Evolutionary conservation across 1,284 basidiomycete species (phyloP).

Genomic region (Pseudozyma thailandica): DNA sequence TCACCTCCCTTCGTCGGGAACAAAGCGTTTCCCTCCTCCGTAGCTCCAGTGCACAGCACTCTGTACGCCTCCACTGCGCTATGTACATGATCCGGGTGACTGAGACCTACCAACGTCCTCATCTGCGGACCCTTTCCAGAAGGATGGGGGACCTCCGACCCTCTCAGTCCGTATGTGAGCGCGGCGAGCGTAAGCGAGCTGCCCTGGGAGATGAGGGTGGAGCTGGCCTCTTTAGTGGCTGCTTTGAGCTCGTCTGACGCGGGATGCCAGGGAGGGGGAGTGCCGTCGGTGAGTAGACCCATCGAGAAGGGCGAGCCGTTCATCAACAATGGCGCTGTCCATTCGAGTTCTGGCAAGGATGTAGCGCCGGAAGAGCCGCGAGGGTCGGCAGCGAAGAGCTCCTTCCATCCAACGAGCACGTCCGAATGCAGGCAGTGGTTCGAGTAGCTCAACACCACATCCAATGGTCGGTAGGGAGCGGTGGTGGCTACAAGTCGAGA

Average conservation of each 20-base stretch:
- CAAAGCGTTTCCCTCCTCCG: constrained; percentile 13
- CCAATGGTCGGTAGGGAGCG: constrained; percentile 65
- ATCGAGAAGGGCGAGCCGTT: constrained; percentile 91
- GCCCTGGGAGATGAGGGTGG: constrained; percentile 26
- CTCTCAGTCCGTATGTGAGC: constrained; percentile 57
- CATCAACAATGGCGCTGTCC: constrained; percentile 74
- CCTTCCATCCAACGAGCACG: constrained; percentile 53
- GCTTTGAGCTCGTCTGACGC: constrained; percentile 73
- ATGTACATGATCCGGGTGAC: constrained; percentile 64
- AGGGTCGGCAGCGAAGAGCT: constrained; percentile 46
- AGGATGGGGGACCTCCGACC: constrained; percentile 32
- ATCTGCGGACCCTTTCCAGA: constrained; percentile 28
- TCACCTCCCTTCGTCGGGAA: constrained; percentile 3
- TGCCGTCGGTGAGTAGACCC: constrained; percentile 80
- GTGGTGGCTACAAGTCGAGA: constrained; percentile 75
- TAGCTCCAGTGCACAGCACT: constrained; percentile 33
- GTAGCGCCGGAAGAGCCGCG: constrained; percentile 3
- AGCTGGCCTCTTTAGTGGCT: constrained; percentile 65
- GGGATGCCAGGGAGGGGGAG: constrained; percentile 85
- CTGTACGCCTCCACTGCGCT: constrained; percentile 58
- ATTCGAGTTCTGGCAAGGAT: constrained; percentile 21
- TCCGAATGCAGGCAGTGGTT: constrained; percentile 64
- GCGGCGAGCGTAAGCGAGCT: constrained; percentile 54
- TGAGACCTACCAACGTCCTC: constrained; percentile 62
- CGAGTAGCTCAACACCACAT: constrained; percentile 64